Percentiles rank a stretch among this genome's conserved stretches.
These are phyloP conservation scores for Podaxis pistillaris DNA, from an alignment of 768 basidiomycete species.

Conservation along the genomic window DNA sequence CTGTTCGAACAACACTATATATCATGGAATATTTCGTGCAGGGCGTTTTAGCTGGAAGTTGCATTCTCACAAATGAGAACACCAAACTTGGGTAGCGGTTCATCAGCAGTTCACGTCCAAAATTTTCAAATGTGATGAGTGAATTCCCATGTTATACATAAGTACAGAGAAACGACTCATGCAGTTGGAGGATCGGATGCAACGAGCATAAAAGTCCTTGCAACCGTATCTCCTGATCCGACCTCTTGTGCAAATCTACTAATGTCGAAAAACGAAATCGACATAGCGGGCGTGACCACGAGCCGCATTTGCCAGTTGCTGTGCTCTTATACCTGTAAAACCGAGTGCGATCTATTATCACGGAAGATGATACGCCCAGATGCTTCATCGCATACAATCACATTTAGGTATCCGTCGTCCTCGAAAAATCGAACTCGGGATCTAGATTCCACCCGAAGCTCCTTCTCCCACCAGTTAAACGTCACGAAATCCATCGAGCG, in stretches of 20 bases:
- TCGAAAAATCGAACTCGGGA: neutral
- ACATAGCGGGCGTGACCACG: constrained; percentile 29
- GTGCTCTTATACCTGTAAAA: neutral
- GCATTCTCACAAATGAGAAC: too few relatives aligned
- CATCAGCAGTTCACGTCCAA: too few relatives aligned
- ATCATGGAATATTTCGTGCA: too few relatives aligned
- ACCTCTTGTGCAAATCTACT: constrained; percentile 37
- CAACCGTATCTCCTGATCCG: constrained; percentile 40
- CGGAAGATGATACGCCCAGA: neutral
- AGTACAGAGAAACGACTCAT: neutral
- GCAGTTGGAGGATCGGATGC: constrained; percentile 24
- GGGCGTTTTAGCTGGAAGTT: too few relatives aligned
- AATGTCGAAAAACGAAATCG: constrained; percentile 37
- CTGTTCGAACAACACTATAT: too few relatives aligned
- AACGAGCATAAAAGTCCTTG: constrained; percentile 45
- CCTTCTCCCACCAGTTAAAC: too few relatives aligned
- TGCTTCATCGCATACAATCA: neutral
- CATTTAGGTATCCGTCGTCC: neutral
- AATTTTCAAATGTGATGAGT: too few relatives aligned
- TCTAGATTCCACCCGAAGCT: neutral
- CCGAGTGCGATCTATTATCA: neutral
- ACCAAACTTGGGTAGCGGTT: too few relatives aligned
- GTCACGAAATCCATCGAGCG: neutral
- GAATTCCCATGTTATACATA: too few relatives aligned
- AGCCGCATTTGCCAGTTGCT: too few relatives aligned